Percentiles rank a stretch among this genome's conserved stretches.
phyloP scores from a whole-genome alignment of 2,329 filamentous ascomycete species.

The Zopfia rhizophila region DNA sequence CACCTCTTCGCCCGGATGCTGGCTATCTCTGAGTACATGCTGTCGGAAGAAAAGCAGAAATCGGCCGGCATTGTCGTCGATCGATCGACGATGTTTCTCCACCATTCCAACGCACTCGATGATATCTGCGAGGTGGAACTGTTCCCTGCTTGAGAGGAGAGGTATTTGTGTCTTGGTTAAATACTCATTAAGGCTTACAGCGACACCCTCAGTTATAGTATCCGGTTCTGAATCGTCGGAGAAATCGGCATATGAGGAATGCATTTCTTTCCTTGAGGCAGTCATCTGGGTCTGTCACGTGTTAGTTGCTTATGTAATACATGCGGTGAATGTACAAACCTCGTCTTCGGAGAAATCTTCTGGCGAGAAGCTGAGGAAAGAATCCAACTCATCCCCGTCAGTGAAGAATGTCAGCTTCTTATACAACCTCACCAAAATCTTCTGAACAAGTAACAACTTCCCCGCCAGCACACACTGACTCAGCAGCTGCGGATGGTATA shows the following conservation, averaged over 20 bases:
- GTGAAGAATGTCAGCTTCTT: constrained; percentile 83
- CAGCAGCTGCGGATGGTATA: constrained; percentile 92
- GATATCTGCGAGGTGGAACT: constrained; percentile 85
- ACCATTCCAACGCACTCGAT: constrained; percentile 86
- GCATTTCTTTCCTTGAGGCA: constrained; percentile 58
- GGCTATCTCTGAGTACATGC: constrained; percentile 73
- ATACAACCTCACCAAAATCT: constrained; percentile 76
- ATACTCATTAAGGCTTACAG: constrained; percentile 76
- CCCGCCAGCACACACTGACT: constrained; percentile 87
- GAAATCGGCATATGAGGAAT: constrained; percentile 64
- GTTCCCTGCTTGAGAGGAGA: constrained; percentile 84
- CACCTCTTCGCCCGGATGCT: constrained; percentile 61
- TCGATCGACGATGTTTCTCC: constrained; percentile 85
- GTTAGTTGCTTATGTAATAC: constrained; percentile 15
- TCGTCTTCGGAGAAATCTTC: constrained; percentile 61
- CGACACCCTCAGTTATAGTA: constrained; percentile 76
- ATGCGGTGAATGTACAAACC: constrained; percentile 43
- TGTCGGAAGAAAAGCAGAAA: constrained; percentile 91
- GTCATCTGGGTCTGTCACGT: constrained; percentile 49
- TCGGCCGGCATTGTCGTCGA: constrained; percentile 88
- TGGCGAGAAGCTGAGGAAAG: constrained; percentile 71
- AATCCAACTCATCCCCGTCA: constrained; percentile 82
- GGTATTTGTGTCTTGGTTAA: constrained; percentile 79
- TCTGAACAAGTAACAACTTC: constrained; percentile 76
- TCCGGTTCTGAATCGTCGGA: constrained; percentile 68